Conservation (phyloP, 192 early-diverging fungal genomes). For the Phlyctochytrium bullatum region DNA sequence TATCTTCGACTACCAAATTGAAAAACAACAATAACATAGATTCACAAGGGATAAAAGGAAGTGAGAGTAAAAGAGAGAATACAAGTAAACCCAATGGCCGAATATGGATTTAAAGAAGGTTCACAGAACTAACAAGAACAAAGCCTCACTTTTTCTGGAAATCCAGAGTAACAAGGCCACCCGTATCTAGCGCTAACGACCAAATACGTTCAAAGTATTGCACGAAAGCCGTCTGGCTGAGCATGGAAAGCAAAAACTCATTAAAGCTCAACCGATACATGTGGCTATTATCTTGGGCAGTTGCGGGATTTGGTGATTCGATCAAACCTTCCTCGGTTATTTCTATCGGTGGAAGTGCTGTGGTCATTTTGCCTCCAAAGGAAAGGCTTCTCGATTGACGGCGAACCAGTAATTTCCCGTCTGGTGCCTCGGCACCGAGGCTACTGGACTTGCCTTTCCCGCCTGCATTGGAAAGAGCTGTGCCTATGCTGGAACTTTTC, state of each 20-base stretch:
- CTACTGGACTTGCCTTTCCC: background rate
- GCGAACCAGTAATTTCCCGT: background rate
- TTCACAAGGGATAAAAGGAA: no score
- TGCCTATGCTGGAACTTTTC: background rate
- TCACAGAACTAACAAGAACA: no score
- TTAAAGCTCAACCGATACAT: conserved; percentile 53
- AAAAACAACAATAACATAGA: no score
- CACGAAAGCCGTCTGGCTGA: conserved; percentile 56
- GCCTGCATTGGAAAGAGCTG: background rate
- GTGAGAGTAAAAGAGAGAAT: no score
- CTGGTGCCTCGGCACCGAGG: background rate
- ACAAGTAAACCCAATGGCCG: no score
- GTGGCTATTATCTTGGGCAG: background rate
- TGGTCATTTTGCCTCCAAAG: background rate
- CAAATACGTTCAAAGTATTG: conserved; percentile 57
- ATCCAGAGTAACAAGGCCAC: background rate
- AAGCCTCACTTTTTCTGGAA: background rate
- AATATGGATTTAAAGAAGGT: no score
- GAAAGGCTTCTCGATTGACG: background rate
- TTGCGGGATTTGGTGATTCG: background rate
- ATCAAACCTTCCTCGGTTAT: no score
- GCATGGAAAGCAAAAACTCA: conserved; percentile 57
- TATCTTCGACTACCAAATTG: no score
- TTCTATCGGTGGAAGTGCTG: background rate
- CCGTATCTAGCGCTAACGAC: conserved; percentile 9